Base-by-base conservation (phyloP, 805 yeast species). In the Starmerella bombicola region DNA sequence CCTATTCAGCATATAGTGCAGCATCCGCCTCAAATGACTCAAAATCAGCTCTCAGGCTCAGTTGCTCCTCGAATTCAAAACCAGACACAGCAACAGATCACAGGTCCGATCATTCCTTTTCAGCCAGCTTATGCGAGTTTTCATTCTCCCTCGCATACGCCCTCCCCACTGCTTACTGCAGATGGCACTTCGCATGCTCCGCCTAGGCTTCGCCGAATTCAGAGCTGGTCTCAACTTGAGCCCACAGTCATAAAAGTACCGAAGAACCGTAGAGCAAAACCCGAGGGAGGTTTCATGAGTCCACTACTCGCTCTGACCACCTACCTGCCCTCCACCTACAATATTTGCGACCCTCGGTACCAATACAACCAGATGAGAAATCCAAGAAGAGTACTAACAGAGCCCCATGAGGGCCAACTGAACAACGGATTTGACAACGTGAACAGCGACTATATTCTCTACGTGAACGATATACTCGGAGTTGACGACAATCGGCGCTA, bases 391-490 rank as follows among this genome's bases (percentile, higher is more conserved):
- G 95, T 85, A 3, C 65, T 91, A 32, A 93, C 98, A 0, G 88
- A 91, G 57, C 96, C 96, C 3, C 74, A 76, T 57, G 93, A 84
- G 53, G 91, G 88, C 0, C 73, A 70, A 43, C 70, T 65, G 44
- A 84, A 85, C 57, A 76, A 80, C 54, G 96, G 96, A 6, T 72
- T 55, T 55, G 98, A 91, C 62, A 91, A 91, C 58, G 78, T 75
- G 47, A 85, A 84, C 42, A 74, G 80, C 57, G 95, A 91, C 62
- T 88, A 86, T 56, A 88, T 91, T 41, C 64, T 93, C 16, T 88
- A 85, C 51, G 98, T 91, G 18, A 91, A 93, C 59, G 98, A 93
- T 58, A 76, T 91, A 19, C 64, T 91, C 30, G 97, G 98, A 4
- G 69, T 74, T 3, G 83, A 80, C 51, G 91, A 82, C 49, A 86